Evolutionary conservation across 108 stramenopile species (phyloP), one percentile per base, ranked within the genome.

Genomic region (Chaetoceros muelleri): DNA sequence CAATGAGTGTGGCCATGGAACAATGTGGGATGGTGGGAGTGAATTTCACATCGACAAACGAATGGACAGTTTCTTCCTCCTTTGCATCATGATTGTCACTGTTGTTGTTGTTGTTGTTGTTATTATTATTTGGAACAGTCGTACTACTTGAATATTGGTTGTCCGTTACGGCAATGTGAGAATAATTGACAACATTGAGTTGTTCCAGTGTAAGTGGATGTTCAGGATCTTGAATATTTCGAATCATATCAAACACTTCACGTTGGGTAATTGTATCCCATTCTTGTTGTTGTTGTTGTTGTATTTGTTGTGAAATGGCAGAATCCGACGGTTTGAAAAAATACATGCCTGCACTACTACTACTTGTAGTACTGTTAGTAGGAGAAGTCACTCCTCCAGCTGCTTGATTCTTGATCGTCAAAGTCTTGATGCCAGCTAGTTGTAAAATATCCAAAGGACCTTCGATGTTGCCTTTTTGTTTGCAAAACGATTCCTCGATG

Each of bases 1-100:
- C 99, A 58, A 99, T 99, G 22, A 98, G 66, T 3, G 99, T 99
- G 0, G 97, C 97, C 99, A 99, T 99, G 55, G 84, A 83, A 72
- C 99, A 99, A 80, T 99, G 99, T 21, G 98, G 96, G 24, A 98
- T 90, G 16, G 75, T 82, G 26, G 65, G 49, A 25, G 79, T 84
- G 53, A 83, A 82, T 48, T 78, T 76, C 24, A 89, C 70, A 44
- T 70, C 24, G 22, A 84, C 81, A 26, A 53, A 71, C 25, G 82
- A 84, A 53, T 66, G 66, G n/a, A n/a, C n/a, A n/a, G n/a, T n/a
- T n/a, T n/a, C n/a, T 50, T 62, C 50, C 27, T 29, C 30, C 31
- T 46, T 22, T 1, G 1, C 18, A 24, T 25, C 49, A 3, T 17
- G 55, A 3, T 28, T 29, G 47, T 24, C 28, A 46, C 40, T 44